Conservation (phyloP, 2,329 filamentous ascomycete species). For the Knoxdaviesia capensis region DNA sequence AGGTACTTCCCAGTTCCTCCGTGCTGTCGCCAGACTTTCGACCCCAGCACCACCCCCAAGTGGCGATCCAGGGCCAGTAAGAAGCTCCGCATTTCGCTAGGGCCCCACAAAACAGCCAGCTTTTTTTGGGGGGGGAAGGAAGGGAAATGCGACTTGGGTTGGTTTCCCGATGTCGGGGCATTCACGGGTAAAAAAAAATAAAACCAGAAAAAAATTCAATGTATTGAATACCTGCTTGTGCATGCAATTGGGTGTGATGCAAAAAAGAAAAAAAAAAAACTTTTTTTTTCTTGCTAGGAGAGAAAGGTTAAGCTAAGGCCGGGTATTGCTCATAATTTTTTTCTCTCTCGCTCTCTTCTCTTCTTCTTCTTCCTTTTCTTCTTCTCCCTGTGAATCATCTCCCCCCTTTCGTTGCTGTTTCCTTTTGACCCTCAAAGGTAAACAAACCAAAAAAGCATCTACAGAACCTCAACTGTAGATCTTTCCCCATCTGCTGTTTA, state of each 20-base stretch:
- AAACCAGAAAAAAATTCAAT: not conserved
- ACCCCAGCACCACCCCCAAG: no score
- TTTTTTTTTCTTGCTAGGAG: not conserved
- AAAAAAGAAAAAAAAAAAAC: not conserved
- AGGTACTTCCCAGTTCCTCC: no score
- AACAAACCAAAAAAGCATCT: no score
- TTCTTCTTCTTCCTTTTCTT: conserved; percentile 1
- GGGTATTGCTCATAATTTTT: conserved; percentile 1
- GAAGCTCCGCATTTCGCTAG: no score
- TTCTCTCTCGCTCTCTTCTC: conserved; percentile 1
- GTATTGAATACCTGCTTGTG: not conserved
- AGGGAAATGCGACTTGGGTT: no score
- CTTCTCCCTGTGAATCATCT: not conserved
- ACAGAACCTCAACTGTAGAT: not conserved
- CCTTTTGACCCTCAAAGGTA: not conserved
- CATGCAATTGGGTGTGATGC: not conserved
- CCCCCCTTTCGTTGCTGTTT: not conserved
- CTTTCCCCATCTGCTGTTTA: conserved; percentile 1
- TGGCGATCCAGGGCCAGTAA: no score
- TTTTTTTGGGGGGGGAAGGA: no score
- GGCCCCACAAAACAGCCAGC: no score
- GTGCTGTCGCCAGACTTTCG: no score
- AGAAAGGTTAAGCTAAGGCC: not conserved
- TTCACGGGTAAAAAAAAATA: not conserved
- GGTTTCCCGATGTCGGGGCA: no score